phyloP scores from a whole-genome alignment of 169 alveolate species.

The Eimeria maxima region DNA sequence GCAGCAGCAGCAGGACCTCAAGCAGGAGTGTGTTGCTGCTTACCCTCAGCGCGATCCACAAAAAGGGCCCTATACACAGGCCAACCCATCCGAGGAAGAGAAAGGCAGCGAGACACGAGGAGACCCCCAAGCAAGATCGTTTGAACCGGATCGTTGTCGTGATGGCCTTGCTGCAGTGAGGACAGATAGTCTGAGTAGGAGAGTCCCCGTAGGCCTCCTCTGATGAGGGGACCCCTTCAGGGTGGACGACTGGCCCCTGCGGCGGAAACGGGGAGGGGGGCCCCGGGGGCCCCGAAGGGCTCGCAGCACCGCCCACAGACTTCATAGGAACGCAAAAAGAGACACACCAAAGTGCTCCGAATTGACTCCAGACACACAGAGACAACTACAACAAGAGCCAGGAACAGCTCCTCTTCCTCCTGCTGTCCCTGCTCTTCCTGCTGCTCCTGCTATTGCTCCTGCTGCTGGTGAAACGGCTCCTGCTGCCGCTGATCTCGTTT shows the following conservation, averaged over 20 bases:
- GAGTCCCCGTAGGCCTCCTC: conserved; percentile 57
- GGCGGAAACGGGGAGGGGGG: no score
- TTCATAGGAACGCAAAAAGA: not conserved
- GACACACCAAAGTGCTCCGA: no score
- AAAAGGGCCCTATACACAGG: conserved; percentile 45
- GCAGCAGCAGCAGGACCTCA: not conserved
- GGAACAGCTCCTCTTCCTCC: not conserved
- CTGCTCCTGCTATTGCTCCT: conserved; percentile 83
- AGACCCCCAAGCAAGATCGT: conserved; percentile 54
- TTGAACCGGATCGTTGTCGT: conserved; percentile 54
- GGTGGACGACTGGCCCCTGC: no score
- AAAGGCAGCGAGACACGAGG: conserved; percentile 31
- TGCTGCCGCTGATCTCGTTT: conserved; percentile 92
- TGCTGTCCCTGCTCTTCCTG: conserved; percentile 14
- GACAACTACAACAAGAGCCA: not conserved
- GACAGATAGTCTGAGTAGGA: conserved; percentile 50
- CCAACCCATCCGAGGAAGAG: conserved; percentile 54
- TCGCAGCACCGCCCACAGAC: not conserved
- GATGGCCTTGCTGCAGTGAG: conserved; percentile 72
- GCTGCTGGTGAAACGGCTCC: conserved; percentile 90
- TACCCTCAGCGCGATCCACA: conserved; percentile 47
- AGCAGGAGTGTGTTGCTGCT: not conserved
- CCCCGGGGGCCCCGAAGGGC: not conserved
- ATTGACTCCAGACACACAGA: not conserved
- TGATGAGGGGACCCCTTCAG: no score